These are phyloP conservation scores for Zymoseptoria pseudotritici DNA, from an alignment of 2,329 filamentous ascomycete species.

Conservation along the genomic window DNA sequence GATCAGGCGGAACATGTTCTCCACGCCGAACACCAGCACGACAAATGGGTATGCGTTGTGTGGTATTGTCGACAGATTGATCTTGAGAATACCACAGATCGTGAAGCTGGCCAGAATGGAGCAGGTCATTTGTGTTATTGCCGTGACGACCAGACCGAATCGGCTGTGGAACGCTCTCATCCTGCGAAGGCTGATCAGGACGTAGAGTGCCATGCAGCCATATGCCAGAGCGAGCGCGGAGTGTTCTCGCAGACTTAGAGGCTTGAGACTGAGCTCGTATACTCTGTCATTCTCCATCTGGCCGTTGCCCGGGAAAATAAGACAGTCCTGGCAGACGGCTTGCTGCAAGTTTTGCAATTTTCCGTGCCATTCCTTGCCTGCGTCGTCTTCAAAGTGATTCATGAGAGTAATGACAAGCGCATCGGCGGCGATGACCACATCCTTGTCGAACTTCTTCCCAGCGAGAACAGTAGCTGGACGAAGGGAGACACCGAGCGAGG, in stretches of 20 bases:
- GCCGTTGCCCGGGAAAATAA: conserved; percentile 56
- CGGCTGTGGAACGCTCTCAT: conserved; percentile 69
- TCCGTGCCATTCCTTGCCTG: conserved; percentile 59
- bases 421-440: conserved; percentile 62
- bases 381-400: conserved; percentile 57
- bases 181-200: conserved; percentile 59
- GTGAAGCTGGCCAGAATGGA: conserved; percentile 75
- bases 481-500: conserved; percentile 65
- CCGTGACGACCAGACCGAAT: conserved; percentile 62
- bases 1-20: conserved; percentile 67
- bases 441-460: conserved; percentile 67
- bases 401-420: conserved; percentile 71
- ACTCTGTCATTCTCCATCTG: conserved; percentile 50
- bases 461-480: conserved; percentile 75
- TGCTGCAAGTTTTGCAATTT: conserved; percentile 49
- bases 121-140: conserved; percentile 57
- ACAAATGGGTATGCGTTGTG: conserved; percentile 68
- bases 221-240: conserved; percentile 60
- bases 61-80: conserved; percentile 69
- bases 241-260: conserved; percentile 61
- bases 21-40: conserved; percentile 67
- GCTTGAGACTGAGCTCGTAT: conserved; percentile 72
- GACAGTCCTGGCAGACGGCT: conserved; percentile 50
- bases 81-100: conserved; percentile 65
- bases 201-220: conserved; percentile 55